Conservation (phyloP, 768 basidiomycete species). For the Phlebiopsis flavidoalba region DNA sequence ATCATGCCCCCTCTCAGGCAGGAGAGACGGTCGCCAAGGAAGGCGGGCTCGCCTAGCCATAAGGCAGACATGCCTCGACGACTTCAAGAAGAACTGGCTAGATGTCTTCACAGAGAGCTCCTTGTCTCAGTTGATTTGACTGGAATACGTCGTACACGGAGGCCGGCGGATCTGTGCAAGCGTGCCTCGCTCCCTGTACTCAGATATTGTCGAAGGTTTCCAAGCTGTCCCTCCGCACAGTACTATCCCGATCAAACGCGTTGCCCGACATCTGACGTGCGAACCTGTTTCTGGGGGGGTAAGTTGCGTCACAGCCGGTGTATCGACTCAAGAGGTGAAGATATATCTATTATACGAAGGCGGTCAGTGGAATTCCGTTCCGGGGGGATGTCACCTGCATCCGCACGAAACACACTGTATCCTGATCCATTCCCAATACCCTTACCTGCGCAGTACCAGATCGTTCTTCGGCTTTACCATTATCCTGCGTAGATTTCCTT, state of each 20-base stretch:
- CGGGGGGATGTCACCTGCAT: conserved; percentile 67
- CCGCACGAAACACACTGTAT: conserved; percentile 60
- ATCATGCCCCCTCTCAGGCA: conserved; percentile 49
- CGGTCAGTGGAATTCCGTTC: conserved; percentile 59
- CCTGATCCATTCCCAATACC: conserved; percentile 63
- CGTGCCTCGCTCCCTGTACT: conserved; percentile 50
- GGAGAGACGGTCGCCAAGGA: conserved; percentile 41
- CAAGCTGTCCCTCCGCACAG: conserved; percentile 53
- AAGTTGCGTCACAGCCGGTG: no score
- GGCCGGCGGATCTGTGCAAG: conserved; percentile 57
- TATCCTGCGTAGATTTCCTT: conserved; percentile 64
- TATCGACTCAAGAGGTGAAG: conserved; percentile 57
- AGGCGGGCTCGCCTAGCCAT: conserved; percentile 44
- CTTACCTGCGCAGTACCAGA: conserved; percentile 63
- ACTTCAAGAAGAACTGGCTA: conserved; percentile 65
- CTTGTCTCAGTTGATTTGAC: conserved; percentile 49
- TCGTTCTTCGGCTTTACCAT: conserved; percentile 57
- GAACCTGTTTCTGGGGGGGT: conserved; percentile 61
- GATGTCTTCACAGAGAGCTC: conserved; percentile 57
- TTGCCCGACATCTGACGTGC: conserved; percentile 60
- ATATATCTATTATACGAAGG: conserved; percentile 56
- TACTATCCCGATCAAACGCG: conserved; percentile 46
- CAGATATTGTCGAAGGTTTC: conserved; percentile 41
- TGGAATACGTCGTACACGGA: conserved; percentile 64
- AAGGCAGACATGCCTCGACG: conserved; percentile 45